Percentiles rank a stretch among this genome's conserved stretches.
phyloP scores from a whole-genome alignment of 2,329 filamentous ascomycete genomes.

The Trichophyton verrucosum region DNA sequence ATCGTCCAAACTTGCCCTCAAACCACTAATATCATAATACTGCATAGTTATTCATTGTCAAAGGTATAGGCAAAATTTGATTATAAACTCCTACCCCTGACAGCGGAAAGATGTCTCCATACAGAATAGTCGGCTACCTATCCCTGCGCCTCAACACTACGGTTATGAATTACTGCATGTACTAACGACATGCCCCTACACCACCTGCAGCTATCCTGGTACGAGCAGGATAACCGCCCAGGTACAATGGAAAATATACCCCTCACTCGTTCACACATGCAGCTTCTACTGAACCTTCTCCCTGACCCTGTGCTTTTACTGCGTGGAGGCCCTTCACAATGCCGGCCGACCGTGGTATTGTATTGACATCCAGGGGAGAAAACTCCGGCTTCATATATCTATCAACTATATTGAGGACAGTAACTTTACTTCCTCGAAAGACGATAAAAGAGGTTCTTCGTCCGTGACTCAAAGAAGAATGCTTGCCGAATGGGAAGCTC shows the following conservation, averaged over 20 bases:
- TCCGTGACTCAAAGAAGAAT: constrained; percentile 10
- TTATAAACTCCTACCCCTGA: neutral
- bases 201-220: neutral
- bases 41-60: neutral
- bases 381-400: constrained; percentile 20
- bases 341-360: neutral
- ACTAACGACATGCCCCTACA: neutral
- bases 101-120: neutral
- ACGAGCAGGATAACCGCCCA: neutral
- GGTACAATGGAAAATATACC: neutral
- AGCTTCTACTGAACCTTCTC: neutral
- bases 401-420: constrained; percentile 21
- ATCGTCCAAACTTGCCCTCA: neutral
- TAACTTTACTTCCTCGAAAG: neutral
- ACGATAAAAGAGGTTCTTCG: constrained; percentile 7
- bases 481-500: constrained; percentile 6
- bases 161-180: neutral
- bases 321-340: too few relatives aligned
- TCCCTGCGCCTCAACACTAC: neutral
- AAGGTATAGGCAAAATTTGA: neutral
- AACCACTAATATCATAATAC: neutral
- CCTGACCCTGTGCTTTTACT: too few relatives aligned
- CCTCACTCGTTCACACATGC: neutral
- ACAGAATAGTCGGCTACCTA: neutral
- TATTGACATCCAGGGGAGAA: constrained; percentile 44